Conservation (phyloP, 2,329 filamentous ascomycete genomes). For the Botrytis fabae region DNA sequence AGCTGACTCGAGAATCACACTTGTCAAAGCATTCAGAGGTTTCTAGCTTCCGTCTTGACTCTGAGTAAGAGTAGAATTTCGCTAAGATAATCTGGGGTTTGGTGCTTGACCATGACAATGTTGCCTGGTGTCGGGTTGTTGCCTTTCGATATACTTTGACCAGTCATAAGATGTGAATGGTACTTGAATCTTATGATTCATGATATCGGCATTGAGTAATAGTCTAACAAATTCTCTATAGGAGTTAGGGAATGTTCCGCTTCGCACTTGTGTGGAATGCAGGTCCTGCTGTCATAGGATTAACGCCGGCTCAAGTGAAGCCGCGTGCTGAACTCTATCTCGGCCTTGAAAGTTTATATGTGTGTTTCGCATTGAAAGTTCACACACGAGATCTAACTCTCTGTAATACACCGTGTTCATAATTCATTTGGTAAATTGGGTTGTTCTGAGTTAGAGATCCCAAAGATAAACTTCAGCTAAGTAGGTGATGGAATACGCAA, state of each 20-base stretch:
- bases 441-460: background rate
- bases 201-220: background rate
- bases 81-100: conserved; percentile 2
- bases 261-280: background rate
- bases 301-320: background rate
- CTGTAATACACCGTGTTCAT: background rate
- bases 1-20: background rate
- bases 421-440: background rate
- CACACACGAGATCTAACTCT: background rate
- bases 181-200: background rate
- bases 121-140: background rate
- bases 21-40: conserved; percentile 9
- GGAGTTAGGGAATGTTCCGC: background rate
- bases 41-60: conserved; percentile 1
- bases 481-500: background rate
- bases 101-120: background rate
- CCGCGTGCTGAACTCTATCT: background rate
- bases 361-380: background rate
- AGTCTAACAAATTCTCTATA: background rate
- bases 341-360: background rate
- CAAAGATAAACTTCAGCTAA: background rate
- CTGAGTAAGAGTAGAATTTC: background rate
- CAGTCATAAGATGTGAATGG: background rate
- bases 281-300: background rate
- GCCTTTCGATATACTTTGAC: background rate